phyloP scores from a whole-genome alignment of 441 rosid genomes.

The Populus hybrid region DNA sequence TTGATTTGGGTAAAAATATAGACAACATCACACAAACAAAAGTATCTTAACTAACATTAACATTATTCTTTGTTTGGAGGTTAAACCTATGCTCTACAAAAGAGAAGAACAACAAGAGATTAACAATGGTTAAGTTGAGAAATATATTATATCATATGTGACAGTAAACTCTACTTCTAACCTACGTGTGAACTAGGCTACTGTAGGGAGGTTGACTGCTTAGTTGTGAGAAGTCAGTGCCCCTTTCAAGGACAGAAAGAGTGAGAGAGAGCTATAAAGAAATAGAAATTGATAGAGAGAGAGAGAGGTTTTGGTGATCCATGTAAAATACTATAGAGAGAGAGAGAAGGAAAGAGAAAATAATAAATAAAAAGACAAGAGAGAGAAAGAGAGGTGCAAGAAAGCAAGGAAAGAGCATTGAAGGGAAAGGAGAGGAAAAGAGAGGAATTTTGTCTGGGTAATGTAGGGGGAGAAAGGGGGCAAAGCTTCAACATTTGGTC shows the following conservation, averaged over 20 bases:
- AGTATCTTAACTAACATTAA: neutral
- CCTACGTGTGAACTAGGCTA: neutral
- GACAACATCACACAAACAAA: neutral
- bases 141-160: neutral
- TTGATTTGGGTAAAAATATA: neutral
- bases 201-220: neutral
- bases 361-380: neutral
- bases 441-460: conserved; percentile 32
- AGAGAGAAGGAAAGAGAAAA: neutral
- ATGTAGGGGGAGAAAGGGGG: conserved; percentile 43
- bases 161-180: neutral
- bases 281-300: neutral
- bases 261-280: neutral
- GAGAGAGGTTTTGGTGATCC: neutral
- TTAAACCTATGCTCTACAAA: neutral
- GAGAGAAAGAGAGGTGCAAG: neutral
- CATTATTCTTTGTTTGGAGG: neutral
- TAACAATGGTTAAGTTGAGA: neutral
- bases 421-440: neutral
- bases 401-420: conserved; percentile 12
- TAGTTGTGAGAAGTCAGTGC: neutral
- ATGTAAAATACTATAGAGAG: neutral
- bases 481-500: conserved; percentile 38
- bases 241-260: neutral
- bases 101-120: neutral